phyloP scores from a whole-genome alignment of 306 rosid species.

The Abrus precatorius region DNA sequence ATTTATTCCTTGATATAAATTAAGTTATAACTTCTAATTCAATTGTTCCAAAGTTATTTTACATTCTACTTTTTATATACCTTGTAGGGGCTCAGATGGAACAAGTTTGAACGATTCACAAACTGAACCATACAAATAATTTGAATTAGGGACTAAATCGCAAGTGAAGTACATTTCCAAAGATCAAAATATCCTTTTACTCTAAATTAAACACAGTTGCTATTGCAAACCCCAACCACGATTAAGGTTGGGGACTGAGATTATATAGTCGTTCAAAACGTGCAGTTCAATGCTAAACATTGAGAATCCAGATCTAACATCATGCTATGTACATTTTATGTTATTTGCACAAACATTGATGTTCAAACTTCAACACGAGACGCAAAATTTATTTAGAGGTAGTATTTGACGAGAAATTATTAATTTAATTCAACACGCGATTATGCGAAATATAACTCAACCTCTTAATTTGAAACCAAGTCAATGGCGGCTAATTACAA shows the following conservation, averaged over 20 bases:
- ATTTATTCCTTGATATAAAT: neutral
- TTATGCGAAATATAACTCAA: neutral
- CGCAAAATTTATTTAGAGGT: neutral
- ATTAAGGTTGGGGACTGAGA: neutral
- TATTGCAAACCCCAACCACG: neutral
- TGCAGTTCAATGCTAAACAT: no score
- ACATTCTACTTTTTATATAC: neutral
- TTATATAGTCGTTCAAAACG: neutral
- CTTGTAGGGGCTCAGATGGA: neutral
- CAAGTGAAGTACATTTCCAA: neutral
- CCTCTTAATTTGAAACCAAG: slow-evolving; percentile 10
- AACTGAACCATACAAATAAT: neutral
- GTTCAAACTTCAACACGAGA: slow-evolving; percentile 10
- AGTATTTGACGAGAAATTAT: neutral
- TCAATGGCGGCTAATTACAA: neutral
- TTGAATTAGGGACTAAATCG: neutral
- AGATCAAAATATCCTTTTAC: neutral
- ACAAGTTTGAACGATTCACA: neutral
- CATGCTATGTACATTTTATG: no score
- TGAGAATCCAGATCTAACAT: no score
- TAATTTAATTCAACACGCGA: neutral
- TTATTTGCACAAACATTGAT: slow-evolving; percentile 1
- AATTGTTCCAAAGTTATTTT: neutral
- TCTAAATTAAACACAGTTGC: neutral
- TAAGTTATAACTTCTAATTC: neutral